A percentile compares a stretch with the other conserved stretches of the same genome.
phyloP scores from a whole-genome alignment of 306 rosid genomes.

The Cotoneaster glaucophyllus region DNA sequence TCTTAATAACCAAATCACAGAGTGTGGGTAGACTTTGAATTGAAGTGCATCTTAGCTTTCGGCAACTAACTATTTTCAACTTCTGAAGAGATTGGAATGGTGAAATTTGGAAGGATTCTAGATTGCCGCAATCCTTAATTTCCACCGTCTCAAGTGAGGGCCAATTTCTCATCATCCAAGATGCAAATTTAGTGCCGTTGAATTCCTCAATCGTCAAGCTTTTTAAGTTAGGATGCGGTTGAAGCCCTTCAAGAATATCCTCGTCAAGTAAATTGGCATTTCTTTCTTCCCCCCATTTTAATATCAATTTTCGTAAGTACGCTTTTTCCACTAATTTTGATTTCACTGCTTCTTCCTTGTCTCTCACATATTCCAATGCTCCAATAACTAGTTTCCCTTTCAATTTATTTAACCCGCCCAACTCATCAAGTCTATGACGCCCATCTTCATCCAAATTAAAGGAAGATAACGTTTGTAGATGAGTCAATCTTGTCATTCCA shows the following conservation, averaged over 20 bases:
- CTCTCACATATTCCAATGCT: neutral
- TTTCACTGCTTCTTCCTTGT: neutral
- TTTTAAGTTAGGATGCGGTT: neutral
- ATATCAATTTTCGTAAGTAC: neutral
- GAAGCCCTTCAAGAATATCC: neutral
- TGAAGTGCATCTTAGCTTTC: too few relatives aligned
- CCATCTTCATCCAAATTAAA: neutral
- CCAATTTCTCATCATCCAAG: neutral
- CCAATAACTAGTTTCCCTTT: neutral
- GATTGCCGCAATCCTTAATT: too few relatives aligned
- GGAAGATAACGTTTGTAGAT: neutral
- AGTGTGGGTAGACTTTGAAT: accelerated
- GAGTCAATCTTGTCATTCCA: neutral
- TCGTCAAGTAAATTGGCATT: neutral
- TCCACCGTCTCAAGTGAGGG: too few relatives aligned
- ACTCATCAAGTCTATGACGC: neutral
- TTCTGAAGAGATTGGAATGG: too few relatives aligned
- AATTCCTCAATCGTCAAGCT: neutral
- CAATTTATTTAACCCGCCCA: neutral
- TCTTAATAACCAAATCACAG: too few relatives aligned
- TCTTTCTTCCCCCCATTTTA: neutral
- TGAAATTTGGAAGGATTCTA: too few relatives aligned
- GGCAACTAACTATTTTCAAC: accelerated
- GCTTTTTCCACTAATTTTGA: neutral
- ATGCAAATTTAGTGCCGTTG: neutral